Evolutionary conservation across 2,329 filamentous ascomycete genomes (phyloP).

Genomic region (Curvularia spicifera): DNA sequence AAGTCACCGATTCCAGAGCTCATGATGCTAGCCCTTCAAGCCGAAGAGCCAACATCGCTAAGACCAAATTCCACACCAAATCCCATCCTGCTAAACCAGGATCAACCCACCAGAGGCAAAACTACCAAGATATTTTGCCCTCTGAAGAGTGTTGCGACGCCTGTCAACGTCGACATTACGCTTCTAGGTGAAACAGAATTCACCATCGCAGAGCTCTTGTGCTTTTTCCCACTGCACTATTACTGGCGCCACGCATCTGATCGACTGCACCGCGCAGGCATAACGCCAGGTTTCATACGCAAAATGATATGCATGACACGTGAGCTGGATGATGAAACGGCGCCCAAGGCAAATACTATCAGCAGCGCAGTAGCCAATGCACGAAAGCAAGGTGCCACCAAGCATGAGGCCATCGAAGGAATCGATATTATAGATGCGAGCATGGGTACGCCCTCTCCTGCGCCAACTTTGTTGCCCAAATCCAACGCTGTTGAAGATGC

Average conservation of each 20-base stretch:
- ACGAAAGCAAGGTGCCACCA: not conserved
- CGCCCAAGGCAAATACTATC: not conserved
- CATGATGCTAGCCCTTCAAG: constrained; percentile 10
- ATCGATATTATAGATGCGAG: not conserved
- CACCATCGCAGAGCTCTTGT: constrained; percentile 23
- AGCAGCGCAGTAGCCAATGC: not conserved
- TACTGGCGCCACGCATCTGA: constrained; percentile 22
- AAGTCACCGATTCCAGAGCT: constrained; percentile 26
- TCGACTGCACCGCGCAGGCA: constrained; percentile 9
- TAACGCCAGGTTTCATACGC: not conserved
- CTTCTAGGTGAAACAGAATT: constrained; percentile 23
- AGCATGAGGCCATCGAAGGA: not conserved
- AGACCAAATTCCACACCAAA: not conserved
- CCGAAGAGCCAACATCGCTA: not conserved
- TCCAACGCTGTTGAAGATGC: not conserved
- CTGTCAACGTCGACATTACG: constrained; percentile 20
- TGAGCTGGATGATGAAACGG: constrained; percentile 2
- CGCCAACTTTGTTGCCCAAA: not conserved
- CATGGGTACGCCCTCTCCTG: not conserved
- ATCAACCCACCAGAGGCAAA: not conserved
- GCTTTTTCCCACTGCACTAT: constrained; percentile 27
- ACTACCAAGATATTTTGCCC: constrained; percentile 15
- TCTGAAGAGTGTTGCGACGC: constrained; percentile 25
- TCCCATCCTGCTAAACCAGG: constrained; percentile 11
- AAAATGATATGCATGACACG: constrained; percentile 24